These are phyloP conservation scores for Dactylellina parvicollis DNA, from an alignment of 2,329 filamentous ascomycete genomes.

Conservation along the genomic window DNA sequence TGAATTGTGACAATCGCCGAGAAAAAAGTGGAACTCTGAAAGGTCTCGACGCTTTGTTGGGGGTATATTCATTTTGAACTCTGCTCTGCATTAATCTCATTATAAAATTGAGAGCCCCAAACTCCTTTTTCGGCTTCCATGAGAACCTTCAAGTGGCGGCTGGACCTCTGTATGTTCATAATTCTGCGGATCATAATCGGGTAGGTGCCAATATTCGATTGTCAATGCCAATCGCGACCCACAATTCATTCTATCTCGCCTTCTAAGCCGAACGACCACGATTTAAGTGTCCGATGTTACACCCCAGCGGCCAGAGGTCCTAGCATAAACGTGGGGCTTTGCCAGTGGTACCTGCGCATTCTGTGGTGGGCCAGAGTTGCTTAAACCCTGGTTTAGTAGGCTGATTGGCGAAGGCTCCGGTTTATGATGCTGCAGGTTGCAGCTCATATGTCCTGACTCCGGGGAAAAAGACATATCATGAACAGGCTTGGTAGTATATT, in stretches of 20 bases:
- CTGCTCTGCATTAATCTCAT: not conserved
- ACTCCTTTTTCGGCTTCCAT: not conserved
- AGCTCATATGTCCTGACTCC: not conserved
- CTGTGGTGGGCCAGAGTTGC: not conserved
- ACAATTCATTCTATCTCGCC: not conserved
- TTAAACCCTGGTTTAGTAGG: not conserved
- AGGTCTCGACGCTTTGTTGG: constrained; percentile 22
- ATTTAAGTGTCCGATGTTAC: constrained; percentile 6
- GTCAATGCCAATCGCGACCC: constrained; percentile 13
- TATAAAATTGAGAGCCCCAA: not conserved
- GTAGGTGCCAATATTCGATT: constrained; percentile 6
- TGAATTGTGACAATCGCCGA: not conserved
- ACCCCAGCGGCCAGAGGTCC: not conserved
- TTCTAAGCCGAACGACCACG: not conserved
- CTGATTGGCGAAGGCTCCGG: not conserved
- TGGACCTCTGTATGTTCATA: not conserved
- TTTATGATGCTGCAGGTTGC: not conserved
- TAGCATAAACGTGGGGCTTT: constrained; percentile 1
- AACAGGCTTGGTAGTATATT: not conserved
- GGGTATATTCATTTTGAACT: not conserved
- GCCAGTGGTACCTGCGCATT: not conserved
- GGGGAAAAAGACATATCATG: not conserved
- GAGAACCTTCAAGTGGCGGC: not conserved
- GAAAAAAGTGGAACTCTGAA: not conserved
- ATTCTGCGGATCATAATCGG: not conserved